phyloP scores from a whole-genome alignment of 2,329 filamentous ascomycete species.

The Colletotrichum chrysophilum region DNA sequence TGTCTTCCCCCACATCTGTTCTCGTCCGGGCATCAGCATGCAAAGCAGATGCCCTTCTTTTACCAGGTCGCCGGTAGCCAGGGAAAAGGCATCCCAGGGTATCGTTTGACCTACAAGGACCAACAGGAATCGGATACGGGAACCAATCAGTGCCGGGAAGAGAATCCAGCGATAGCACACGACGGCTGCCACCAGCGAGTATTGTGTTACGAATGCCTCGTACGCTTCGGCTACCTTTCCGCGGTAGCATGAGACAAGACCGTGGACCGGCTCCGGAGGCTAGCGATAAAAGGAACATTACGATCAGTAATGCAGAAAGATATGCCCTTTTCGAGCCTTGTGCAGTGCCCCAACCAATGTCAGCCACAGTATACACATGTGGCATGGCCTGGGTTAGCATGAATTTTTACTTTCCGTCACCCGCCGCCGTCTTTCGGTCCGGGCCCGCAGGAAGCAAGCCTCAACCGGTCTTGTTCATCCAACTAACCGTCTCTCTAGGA shows the following conservation, averaged over 20 bases:
- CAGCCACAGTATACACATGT: constrained; percentile 2
- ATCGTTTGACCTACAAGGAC: neutral
- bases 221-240: neutral
- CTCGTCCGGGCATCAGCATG: neutral
- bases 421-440: neutral
- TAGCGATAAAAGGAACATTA: neutral
- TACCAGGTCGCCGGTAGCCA: constrained; percentile 7
- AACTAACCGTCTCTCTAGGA: neutral
- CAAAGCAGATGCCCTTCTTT: neutral
- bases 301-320: neutral
- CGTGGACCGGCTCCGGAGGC: neutral
- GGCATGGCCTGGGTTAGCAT: neutral
- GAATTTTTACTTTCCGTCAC: neutral
- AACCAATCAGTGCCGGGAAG: neutral
- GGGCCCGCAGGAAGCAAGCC: neutral
- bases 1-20: neutral
- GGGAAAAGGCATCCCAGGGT: neutral
- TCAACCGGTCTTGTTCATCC: neutral
- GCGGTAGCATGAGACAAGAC: neutral
- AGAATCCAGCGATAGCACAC: neutral
- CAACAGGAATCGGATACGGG: neutral
- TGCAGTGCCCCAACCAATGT: neutral
- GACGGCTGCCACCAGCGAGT: neutral
- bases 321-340: neutral
- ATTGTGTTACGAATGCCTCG: neutral